Base-by-base conservation (phyloP, 495 filamentous ascomycete species). In the Penicillium chermesinum region DNA sequence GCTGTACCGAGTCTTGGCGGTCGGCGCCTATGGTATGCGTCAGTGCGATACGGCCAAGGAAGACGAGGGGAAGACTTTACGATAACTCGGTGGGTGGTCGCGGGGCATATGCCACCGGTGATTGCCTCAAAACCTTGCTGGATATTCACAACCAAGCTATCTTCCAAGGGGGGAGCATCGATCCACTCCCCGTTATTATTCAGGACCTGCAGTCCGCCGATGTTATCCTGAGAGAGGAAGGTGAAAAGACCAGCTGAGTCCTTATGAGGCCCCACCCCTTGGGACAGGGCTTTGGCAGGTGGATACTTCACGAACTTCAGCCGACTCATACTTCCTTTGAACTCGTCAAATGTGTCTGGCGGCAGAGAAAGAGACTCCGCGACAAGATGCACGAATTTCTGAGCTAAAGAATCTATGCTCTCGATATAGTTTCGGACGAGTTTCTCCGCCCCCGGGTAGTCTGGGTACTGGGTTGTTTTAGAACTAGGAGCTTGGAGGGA, bases 281-380 rank as follows among this genome's bases (percentile, higher is more conserved):
- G 58, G 9, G 71, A 59, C n/a, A 86, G 81, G 0, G 86, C 84
- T 8, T 59, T 47, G 1, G 80, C 67, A 58, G 85, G 84, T 0
- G 89, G 88, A 55, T 95, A 96, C 64, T 93, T 94, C 53, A 96
- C 81, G 47, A 96, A 87, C 62, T 97, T 97, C 33, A 96, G 71
- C 58, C 93, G 91, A 70, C 95, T 88, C 74, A 95, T 85, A 2
- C 72, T 64, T 48, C 94, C 89, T 66, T 88, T 94, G 74, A 94
- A 97, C 48, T 79, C 77, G 60, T 83, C 74, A 64, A 97, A 96
- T 2, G 89, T 87, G 22, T 74, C 71, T 0, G 73, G 46, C 0
- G 85, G 84, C 0, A 96, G 75, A 7, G 80, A 83, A 48, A 97
- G 83, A 27, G 85, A 82, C 70, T 95, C 88, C 42, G 91, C 89